Percentiles rank a stretch among this genome's conserved stretches.
phyloP scores from a whole-genome alignment of 2,329 filamentous ascomycete genomes.

The Epichloe gansuensis region DNA sequence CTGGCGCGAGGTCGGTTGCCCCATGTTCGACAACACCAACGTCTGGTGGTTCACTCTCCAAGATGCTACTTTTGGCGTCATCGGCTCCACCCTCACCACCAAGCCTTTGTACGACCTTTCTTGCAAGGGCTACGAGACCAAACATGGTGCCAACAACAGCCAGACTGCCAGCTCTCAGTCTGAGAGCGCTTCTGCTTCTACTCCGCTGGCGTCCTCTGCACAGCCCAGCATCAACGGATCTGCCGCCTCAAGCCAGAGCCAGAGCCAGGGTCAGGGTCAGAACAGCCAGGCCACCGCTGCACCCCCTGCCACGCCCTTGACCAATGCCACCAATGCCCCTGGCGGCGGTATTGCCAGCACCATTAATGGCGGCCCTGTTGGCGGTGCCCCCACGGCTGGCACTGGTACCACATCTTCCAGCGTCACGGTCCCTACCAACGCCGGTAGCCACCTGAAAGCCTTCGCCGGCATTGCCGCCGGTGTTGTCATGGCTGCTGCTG shows the following conservation, averaged over 20 bases:
- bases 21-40: slow-evolving; percentile 50
- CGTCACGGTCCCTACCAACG: slow-evolving; percentile 3
- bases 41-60: slow-evolving; percentile 71
- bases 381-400: background rate
- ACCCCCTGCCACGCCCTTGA: too few relatives aligned
- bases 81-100: slow-evolving; percentile 40
- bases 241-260: too few relatives aligned
- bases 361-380: background rate
- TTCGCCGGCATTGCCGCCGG: slow-evolving; percentile 20
- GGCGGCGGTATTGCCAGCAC: slow-evolving; percentile 3
- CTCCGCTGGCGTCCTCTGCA: background rate
- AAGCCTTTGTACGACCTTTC: slow-evolving; percentile 52
- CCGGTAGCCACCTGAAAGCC: slow-evolving; percentile 17
- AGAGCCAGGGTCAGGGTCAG: too few relatives aligned
- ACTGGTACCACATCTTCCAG: background rate
- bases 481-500: slow-evolving; percentile 17
- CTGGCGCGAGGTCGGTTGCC: slow-evolving; percentile 71
- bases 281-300: too few relatives aligned
- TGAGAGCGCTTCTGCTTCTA: slow-evolving; percentile 2
- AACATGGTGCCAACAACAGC: background rate
- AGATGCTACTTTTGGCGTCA: slow-evolving; percentile 62
- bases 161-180: background rate
- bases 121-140: slow-evolving; percentile 28
- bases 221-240: too few relatives aligned
- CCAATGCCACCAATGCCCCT: background rate